Evolutionary conservation across 2,329 filamentous ascomycete species (phyloP), one percentile per base, ranked within the genome.

Genomic region (Colletotrichum coccodes): DNA sequence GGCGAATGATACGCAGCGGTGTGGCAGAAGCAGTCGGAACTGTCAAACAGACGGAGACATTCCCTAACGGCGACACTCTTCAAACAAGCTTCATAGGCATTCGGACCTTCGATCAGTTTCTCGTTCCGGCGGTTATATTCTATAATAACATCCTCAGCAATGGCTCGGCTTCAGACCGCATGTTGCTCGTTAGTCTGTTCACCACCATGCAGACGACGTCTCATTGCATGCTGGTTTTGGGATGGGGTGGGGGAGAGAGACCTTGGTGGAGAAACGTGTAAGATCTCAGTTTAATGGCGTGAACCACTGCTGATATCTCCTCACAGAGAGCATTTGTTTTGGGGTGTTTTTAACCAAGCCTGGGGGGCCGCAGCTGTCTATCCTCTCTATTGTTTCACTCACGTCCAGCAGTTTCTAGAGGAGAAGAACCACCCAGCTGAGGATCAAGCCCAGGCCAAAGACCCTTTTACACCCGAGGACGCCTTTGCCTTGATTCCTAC

Each of bases 291-390:
- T n/a, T n/a, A n/a, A n/a, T n/a, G n/a, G n/a, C n/a, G n/a, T n/a
- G n/a, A n/a, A 18, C 9, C 16, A 12, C 7, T 6, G 9, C 36
- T 60, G 3, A 50, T 28, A 2, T 12, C 1, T 0, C 1, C 1
- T 0, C 1, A 18, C 6, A 64, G 61, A n/a, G 54, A 64, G n/a
- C 34, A 60, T 9, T 11, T 46, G 0, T 64, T 42, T 6, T 60
- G 61, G 61, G 44, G 61, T 9, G 42, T 42, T 3, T 64, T 59
- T 9, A 64, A 64, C 1, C 61, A 64, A 9, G 61, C 61, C 0
- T 64, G 61, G 61, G 53, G 61, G 11, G 61, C 61, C 14, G 61
- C 61, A 0, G 54, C 61, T 21, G 53, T 64, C 23, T 64, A 64
- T 52, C 61, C 61, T 0, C 54, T 64, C 11, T 64, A 50, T 14